Conservation (phyloP, 805 yeast genomes). For the Wickerhamiella bombiphila region DNA sequence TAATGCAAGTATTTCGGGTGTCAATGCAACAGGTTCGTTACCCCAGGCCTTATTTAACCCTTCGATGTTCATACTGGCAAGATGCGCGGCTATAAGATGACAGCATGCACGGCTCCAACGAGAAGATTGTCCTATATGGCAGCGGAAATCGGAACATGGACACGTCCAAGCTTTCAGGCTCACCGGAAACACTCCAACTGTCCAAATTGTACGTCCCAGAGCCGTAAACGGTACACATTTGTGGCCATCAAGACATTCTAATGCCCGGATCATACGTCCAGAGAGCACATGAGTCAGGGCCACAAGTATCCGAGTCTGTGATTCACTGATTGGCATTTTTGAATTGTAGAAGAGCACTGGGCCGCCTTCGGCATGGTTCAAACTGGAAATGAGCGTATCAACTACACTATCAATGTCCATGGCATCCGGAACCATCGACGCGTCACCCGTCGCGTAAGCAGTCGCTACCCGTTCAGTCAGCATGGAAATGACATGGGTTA, state of each 20-base stretch:
- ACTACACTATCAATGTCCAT: no score
- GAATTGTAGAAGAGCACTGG: conserved; percentile 5
- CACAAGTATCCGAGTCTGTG: conserved; percentile 9
- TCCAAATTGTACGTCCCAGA: not conserved
- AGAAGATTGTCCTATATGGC: no score
- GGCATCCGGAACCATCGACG: no score
- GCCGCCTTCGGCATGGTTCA: not conserved
- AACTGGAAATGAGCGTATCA: conserved; percentile 8
- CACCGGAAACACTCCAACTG: conserved; percentile 4
- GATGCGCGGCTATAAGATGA: conserved; percentile 4
- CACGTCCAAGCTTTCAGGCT: conserved; percentile 14
- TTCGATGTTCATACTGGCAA: not conserved
- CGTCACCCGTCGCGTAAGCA: no score
- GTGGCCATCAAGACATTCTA: conserved; percentile 13
- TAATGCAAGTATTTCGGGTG: not conserved
- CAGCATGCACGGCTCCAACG: conserved; percentile 1
- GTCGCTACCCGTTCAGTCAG: not conserved
- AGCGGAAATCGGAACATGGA: conserved; percentile 12
- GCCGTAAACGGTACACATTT: conserved; percentile 2
- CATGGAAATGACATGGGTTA: not conserved
- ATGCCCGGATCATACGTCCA: conserved; percentile 11
- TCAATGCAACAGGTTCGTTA: not conserved
- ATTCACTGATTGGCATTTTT: conserved; percentile 4
- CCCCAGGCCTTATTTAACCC: not conserved
- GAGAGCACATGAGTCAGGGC: conserved; percentile 15